Conservation (phyloP, 495 filamentous ascomycete genomes). For the Penicillium maclennaniae region DNA sequence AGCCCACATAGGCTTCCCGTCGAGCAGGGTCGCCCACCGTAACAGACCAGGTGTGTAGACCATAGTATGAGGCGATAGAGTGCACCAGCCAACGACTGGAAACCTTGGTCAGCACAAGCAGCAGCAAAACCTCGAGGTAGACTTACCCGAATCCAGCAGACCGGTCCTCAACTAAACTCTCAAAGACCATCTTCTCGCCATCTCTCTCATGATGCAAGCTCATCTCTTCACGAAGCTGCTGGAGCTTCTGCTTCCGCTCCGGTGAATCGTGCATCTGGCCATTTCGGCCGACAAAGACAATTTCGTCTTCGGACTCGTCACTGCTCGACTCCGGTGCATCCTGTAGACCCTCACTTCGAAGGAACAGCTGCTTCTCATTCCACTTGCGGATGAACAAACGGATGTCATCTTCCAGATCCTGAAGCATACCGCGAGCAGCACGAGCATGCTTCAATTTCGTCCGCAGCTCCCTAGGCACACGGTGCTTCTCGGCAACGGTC, state of each 20-base stretch:
- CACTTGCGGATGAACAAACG: slow-evolving; percentile 57
- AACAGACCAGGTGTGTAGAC: slow-evolving; percentile 77
- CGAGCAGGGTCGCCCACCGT: slow-evolving; percentile 70
- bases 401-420: slow-evolving; percentile 62
- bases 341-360: slow-evolving; percentile 43
- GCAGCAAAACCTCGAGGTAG: not conserved
- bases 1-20: slow-evolving; percentile 85
- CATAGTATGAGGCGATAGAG: slow-evolving; percentile 89
- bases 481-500: slow-evolving; percentile 38
- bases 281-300: slow-evolving; percentile 84
- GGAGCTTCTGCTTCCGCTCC: slow-evolving; percentile 30
- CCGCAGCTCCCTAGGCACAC: slow-evolving; percentile 49
- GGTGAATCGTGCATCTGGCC: slow-evolving; percentile 66
- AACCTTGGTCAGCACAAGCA: slow-evolving; percentile 6
- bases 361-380: slow-evolving; percentile 44
- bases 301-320: slow-evolving; percentile 75
- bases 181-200: slow-evolving; percentile 74
- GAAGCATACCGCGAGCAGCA: slow-evolving; percentile 62
- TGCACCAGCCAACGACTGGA: slow-evolving; percentile 88
- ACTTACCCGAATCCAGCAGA: slow-evolving; percentile 79
- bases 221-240: slow-evolving; percentile 37
- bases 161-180: slow-evolving; percentile 67
- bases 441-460: slow-evolving; percentile 65
- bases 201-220: slow-evolving; percentile 43
- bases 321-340: slow-evolving; percentile 49